Percentiles rank a stretch among this genome's conserved stretches.
Evolutionary conservation across 495 filamentous ascomycete species (phyloP).

Genomic region (Penicillium pulvis): DNA sequence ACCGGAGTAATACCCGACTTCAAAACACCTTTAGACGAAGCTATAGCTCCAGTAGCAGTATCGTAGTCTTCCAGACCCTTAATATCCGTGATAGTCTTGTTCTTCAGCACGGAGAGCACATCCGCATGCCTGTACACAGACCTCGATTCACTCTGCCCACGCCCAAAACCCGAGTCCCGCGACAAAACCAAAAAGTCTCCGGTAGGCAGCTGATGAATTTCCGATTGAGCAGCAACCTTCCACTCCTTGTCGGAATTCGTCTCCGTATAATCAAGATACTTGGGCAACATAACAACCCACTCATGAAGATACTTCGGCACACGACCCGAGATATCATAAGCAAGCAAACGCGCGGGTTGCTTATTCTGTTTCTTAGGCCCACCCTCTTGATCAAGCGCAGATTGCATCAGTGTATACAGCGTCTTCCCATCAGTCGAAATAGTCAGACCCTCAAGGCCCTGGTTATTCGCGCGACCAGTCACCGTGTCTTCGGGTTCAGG

Average conservation of each 20-base stretch:
- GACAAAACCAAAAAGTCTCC: constrained; percentile 70
- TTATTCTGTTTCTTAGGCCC: constrained; percentile 56
- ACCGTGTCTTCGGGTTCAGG: constrained; percentile 57
- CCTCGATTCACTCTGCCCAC: constrained; percentile 51
- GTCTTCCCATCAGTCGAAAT: constrained; percentile 62
- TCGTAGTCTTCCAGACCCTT: constrained; percentile 56
- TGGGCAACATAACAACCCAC: constrained; percentile 69
- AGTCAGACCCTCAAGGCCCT: constrained; percentile 76
- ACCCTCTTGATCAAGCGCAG: constrained; percentile 67
- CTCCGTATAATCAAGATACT: constrained; percentile 50
- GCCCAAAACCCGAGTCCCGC: constrained; percentile 65
- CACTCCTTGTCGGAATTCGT: constrained; percentile 29
- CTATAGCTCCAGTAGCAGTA: constrained; percentile 50
- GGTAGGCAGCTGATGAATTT: constrained; percentile 66
- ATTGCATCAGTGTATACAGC: constrained; percentile 70
- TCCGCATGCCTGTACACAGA: constrained; percentile 75
- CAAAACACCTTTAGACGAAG: constrained; percentile 55
- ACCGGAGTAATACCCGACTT: constrained; percentile 60
- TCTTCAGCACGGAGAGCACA: constrained; percentile 62
- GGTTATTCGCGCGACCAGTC: constrained; percentile 72
- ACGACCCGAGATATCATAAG: constrained; percentile 57
- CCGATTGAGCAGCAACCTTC: constrained; percentile 68
- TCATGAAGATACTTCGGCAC: constrained; percentile 55
- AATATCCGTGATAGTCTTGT: constrained; percentile 60
- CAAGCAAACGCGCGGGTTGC: constrained; percentile 60